Evolutionary conservation across 352 stramenopile genomes (phyloP).

Genomic region (Globisporangium spiculum): DNA sequence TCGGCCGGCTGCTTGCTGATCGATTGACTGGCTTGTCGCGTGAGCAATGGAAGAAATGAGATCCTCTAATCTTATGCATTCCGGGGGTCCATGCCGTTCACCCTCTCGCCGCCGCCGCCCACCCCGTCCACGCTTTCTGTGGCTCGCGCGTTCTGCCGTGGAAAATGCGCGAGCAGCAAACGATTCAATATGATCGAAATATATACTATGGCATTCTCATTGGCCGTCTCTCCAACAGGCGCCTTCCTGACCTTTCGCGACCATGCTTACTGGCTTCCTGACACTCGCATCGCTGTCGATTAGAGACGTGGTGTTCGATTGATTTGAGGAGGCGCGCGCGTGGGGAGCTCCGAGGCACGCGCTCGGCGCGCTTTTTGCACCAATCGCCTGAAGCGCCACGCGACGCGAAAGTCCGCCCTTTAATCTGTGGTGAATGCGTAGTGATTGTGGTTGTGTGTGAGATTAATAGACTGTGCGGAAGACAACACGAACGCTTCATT

Average conservation of each 20-base stretch:
- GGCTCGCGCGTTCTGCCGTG: not conserved
- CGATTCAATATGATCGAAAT: not conserved
- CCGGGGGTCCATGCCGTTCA: not conserved
- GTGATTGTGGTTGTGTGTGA: not conserved
- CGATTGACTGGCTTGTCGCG: conserved; percentile 2
- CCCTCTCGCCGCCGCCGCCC: not conserved
- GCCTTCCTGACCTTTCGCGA: not conserved
- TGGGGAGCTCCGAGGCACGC: conserved; percentile 1
- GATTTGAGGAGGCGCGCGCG: not conserved
- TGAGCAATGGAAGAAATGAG: not conserved
- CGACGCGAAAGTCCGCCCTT: not conserved
- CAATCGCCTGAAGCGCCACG: not conserved
- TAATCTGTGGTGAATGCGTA: not conserved
- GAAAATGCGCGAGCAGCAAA: not conserved
- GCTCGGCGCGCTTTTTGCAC: not conserved
- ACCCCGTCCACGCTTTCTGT: not conserved
- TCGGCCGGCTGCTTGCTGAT: not conserved
- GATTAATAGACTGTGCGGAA: not conserved
- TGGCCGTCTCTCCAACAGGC: not conserved
- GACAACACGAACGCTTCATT: not conserved
- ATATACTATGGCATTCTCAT: not conserved
- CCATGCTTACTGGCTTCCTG: not conserved
- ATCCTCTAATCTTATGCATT: conserved; percentile 5
- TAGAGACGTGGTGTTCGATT: conserved; percentile 1
- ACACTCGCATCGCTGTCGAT: not conserved